Percentiles rank a stretch among this genome's conserved stretches.
Conservation (phyloP, 306 rosid genomes). For the Cucumis cinereus region DNA sequence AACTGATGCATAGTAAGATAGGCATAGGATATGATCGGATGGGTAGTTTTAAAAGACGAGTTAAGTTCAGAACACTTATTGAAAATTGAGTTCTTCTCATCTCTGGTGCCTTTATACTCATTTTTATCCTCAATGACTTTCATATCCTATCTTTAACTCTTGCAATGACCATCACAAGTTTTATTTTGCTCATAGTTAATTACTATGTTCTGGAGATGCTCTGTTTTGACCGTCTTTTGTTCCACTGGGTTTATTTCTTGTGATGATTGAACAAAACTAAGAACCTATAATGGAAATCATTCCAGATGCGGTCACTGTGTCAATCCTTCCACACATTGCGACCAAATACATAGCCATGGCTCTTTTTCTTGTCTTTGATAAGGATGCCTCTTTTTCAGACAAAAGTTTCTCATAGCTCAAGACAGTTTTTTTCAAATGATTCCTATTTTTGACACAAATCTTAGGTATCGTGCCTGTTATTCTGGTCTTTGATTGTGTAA, state of each 20-base stretch:
- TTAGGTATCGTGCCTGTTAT: background rate
- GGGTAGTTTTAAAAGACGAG: constrained; percentile 66
- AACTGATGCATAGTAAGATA: constrained; percentile 81
- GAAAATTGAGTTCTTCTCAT: constrained; percentile 9
- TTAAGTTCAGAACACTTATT: constrained; percentile 54
- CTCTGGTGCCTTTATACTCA: background rate
- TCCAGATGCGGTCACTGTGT: background rate
- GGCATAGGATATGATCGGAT: constrained; percentile 84
- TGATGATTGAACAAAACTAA: background rate
- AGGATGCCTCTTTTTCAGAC: background rate
- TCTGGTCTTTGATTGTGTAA: background rate
- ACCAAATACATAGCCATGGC: background rate
- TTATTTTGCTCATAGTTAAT: background rate
- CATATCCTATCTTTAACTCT: background rate
- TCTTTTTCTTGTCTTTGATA: background rate
- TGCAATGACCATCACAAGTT: background rate
- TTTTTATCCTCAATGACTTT: background rate
- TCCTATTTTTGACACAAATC: background rate
- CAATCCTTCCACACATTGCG: background rate
- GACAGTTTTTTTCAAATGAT: background rate
- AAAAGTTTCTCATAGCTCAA: background rate
- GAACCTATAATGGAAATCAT: background rate
- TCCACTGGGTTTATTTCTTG: background rate
- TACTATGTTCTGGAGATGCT: background rate
- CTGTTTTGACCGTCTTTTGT: background rate